A percentile compares a stretch with the other conserved stretches of the same genome.
phyloP scores from a whole-genome alignment of 2,329 filamentous ascomycete genomes.

The Claviceps arundinis region DNA sequence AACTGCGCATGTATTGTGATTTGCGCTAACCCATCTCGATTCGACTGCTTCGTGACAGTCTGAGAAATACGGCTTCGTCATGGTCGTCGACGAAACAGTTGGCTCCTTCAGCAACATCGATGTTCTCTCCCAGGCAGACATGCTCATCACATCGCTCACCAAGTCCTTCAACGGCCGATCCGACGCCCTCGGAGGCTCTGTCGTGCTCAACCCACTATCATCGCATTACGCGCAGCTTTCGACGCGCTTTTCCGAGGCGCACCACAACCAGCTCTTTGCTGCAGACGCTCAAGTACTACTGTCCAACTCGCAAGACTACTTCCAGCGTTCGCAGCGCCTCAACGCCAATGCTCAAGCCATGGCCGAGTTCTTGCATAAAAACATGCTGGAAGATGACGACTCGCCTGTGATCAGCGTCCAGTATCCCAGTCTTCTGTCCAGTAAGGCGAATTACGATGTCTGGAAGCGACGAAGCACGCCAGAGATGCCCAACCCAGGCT shows the following conservation, averaged over 20 bases:
- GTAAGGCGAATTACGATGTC: constrained; percentile 19
- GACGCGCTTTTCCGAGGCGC: constrained; percentile 14
- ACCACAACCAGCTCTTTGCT: constrained; percentile 32
- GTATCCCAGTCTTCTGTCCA: constrained; percentile 28
- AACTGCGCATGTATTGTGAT: too few species aligned
- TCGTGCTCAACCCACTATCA: constrained; percentile 34
- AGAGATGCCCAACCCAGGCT: constrained; percentile 35
- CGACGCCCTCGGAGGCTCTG: constrained; percentile 40
- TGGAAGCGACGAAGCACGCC: constrained; percentile 23
- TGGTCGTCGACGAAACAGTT: constrained; percentile 36
- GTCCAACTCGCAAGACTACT: constrained; percentile 30
- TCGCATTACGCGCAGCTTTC: constrained; percentile 24
- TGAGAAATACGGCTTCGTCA: constrained; percentile 29
- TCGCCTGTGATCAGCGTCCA: constrained; percentile 27
- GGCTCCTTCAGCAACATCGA: constrained; percentile 37
- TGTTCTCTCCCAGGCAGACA: constrained; percentile 32
- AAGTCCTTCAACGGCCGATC: constrained; percentile 45
- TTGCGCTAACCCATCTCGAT: too few species aligned
- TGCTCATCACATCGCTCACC: constrained; percentile 40
- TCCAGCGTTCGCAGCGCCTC: constrained; percentile 23
- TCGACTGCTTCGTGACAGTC: constrained; percentile 12
- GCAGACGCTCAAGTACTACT: constrained; percentile 33
- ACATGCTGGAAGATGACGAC: constrained; percentile 12
- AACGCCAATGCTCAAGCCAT: constrained; percentile 33
- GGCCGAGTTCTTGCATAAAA: constrained; percentile 23